Conservation (phyloP, 1,284 basidiomycete species). For the Fomitopsis betulina region DNA sequence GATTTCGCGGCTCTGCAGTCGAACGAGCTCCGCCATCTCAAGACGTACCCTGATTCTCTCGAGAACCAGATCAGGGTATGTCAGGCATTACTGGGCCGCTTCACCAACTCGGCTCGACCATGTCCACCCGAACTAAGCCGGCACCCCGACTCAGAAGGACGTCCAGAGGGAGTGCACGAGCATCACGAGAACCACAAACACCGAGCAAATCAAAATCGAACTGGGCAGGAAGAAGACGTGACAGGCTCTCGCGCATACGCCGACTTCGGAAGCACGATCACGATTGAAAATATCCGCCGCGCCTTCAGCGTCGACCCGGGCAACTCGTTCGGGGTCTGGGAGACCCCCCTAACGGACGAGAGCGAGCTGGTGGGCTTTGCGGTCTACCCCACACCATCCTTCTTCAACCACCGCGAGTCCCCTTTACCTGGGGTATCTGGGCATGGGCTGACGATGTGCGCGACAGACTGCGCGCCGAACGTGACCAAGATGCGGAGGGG, state of each 20-base stretch:
- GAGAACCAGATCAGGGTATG: conserved; percentile 26
- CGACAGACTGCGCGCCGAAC: conserved; percentile 54
- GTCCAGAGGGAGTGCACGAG: neutral
- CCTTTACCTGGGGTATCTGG: conserved; percentile 11
- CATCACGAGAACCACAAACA: neutral
- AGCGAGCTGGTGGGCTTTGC: conserved; percentile 66
- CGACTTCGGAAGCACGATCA: conserved; percentile 34
- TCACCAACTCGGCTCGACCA: conserved; percentile 1
- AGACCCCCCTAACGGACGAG: conserved; percentile 37
- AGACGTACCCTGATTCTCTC: conserved; percentile 24
- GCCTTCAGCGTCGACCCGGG: conserved; percentile 57
- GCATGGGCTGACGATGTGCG: neutral
- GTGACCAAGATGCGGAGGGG: conserved; percentile 46
- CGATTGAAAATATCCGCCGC: conserved; percentile 39
- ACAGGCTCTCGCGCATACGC: conserved; percentile 4
- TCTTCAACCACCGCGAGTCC: conserved; percentile 60
- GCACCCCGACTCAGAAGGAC: neutral
- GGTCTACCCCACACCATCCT: conserved; percentile 53
- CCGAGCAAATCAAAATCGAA: neutral
- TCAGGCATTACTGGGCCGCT: conserved; percentile 22
- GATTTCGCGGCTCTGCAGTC: conserved; percentile 24
- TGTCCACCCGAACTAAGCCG: neutral
- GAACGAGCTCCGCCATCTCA: conserved; percentile 22
- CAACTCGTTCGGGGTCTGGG: conserved; percentile 66
- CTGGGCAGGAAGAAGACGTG: neutral